A percentile compares a stretch with the other conserved stretches of the same genome.
Evolutionary conservation across 805 yeast species (phyloP).

Genomic region (Ogataea glucozyma): DNA sequence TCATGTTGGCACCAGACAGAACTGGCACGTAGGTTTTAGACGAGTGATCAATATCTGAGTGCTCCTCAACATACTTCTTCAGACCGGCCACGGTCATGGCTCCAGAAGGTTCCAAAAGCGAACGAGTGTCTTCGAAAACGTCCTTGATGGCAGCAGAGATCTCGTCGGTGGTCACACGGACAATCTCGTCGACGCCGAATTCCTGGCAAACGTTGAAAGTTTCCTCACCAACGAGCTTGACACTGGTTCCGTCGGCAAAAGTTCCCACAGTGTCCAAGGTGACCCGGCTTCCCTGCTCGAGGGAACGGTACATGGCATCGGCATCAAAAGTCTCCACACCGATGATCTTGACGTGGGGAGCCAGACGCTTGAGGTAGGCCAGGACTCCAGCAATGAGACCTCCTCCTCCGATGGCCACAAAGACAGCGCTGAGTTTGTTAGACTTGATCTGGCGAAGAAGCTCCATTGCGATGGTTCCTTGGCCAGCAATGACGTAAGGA

Average conservation of each 20-base stretch:
- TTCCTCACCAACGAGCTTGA: constrained; percentile 84
- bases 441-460: constrained; percentile 81
- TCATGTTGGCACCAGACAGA: constrained; percentile 96
- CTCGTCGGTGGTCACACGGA: constrained; percentile 86
- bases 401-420: constrained; percentile 96
- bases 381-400: constrained; percentile 92
- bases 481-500: constrained; percentile 98
- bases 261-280: constrained; percentile 78
- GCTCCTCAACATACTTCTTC: constrained; percentile 70
- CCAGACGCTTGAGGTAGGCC: constrained; percentile 86
- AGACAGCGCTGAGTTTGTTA: constrained; percentile 78
- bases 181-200: constrained; percentile 80
- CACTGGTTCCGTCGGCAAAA: constrained; percentile 99
- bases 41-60: constrained; percentile 72
- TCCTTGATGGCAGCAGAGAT: constrained; percentile 95
- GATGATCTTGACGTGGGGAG: constrained; percentile 94
- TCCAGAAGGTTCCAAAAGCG: constrained; percentile 95
- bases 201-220: constrained; percentile 79
- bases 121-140: constrained; percentile 91
- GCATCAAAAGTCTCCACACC: constrained; percentile 98
- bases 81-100: constrained; percentile 95
- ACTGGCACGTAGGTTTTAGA: constrained; percentile 77
- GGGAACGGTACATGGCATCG: constrained; percentile 80
- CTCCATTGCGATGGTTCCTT: constrained; percentile 96
- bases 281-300: constrained; percentile 55